Evolutionary conservation across 805 yeast species (phyloP), one percentile per base, ranked within the genome.

Genomic region (Candida orba): DNA sequence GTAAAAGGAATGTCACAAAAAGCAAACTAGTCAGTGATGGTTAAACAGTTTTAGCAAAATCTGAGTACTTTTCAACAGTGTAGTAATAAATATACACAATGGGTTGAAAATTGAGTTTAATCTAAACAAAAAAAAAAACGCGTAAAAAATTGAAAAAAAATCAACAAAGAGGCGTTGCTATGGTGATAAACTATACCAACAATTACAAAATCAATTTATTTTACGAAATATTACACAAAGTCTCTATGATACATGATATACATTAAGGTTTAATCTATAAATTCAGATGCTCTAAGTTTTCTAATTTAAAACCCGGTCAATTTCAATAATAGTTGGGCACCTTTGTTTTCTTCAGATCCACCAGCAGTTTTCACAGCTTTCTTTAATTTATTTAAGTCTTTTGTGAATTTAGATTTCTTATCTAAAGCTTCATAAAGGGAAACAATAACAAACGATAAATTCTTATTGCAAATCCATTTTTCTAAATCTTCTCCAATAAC

Each of bases 381-480:
- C 56, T 71, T 68, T 39, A 69, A 54, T 45, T 71, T 69, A 61
- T 75, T 76, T 55, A 90, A 66, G 25, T 69, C 73, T 57, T 78
- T 73, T 45, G 68, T 56, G 51, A 84, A 78, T 27, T 64, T 59
- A 46, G 73, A 67, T 35, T 67, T 66, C 37, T 69, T 65, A 40
- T 66, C 67, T 54, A 84, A 69, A 25, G 74, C 73, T 65, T 91
- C 97, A 53, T 71, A 75, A n/a, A 88, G 65, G 1, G 95, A 78
- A 40, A 87, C 90, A 42, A 90, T 69, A 15, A 87, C 85, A 59
- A 91, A 91, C 15, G 95, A 78, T 34, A 93, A 86, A 44, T 72
- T 72, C 36, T 77, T 75, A 34, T 73, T 70, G 48, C 76, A 76
- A 37, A 83, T 75, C 97, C 97, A 91, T 45, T 66, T 69, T 32